These are phyloP conservation scores for Vigna unguiculata DNA, from an alignment of 306 rosid genomes.

Conservation along the genomic window DNA sequence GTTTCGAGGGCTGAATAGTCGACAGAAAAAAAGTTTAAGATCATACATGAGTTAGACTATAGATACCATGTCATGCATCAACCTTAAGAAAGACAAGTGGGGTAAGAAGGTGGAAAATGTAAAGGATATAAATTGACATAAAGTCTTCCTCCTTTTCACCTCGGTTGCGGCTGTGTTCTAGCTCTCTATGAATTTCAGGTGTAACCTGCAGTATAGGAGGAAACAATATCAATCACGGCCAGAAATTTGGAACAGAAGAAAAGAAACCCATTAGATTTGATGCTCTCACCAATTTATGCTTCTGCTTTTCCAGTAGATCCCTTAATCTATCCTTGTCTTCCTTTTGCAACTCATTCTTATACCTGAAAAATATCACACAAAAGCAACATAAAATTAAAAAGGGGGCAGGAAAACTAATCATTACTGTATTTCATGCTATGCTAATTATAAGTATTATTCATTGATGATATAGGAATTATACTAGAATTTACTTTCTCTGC, in stretches of 20 bases:
- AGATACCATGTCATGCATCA: constrained; percentile 13
- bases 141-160: constrained; percentile 88
- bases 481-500: too few species aligned
- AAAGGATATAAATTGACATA: constrained; percentile 82
- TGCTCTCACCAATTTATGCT: constrained; percentile 74
- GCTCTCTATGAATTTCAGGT: constrained; percentile 85
- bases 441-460: background rate
- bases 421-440: background rate
- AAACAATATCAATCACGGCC: constrained; percentile 23
- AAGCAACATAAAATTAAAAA: constrained; percentile 24
- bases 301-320: constrained; percentile 73
- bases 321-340: constrained; percentile 78
- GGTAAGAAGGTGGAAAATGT: constrained; percentile 6
- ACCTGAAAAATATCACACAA: constrained; percentile 59
- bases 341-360: constrained; percentile 79
- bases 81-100: background rate
- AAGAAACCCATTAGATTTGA: constrained; percentile 34
- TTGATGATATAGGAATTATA: background rate
- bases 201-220: constrained; percentile 71
- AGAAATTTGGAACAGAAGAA: constrained; percentile 14
- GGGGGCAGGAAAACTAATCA: constrained; percentile 3
- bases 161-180: constrained; percentile 77
- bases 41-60: background rate
- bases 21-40: background rate
- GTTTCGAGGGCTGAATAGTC: background rate